Conservation (phyloP, 1,139 yeast species). For the Geotrichum candidum region DNA sequence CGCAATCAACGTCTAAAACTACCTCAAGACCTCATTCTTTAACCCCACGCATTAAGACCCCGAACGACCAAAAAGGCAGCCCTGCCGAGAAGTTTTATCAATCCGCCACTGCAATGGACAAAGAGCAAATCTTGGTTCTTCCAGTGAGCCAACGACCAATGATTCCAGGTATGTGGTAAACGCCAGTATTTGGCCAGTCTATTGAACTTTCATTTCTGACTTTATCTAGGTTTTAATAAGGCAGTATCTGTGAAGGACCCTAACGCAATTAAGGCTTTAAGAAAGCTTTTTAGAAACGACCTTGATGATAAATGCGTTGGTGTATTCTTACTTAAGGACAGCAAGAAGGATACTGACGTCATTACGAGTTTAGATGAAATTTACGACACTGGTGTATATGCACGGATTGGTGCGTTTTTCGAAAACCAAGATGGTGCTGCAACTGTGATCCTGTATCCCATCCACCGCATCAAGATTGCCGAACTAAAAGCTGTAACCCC, state of each 20-base stretch:
- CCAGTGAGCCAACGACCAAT: neutral
- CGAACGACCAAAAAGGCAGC: slow-evolving; percentile 10
- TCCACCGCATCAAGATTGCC: slow-evolving; percentile 69
- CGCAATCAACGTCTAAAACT: neutral
- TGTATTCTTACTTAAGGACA: slow-evolving; percentile 70
- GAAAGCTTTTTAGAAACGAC: slow-evolving; percentile 57
- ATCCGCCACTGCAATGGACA: slow-evolving; percentile 15
- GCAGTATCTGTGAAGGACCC: slow-evolving; percentile 78
- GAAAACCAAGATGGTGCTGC: slow-evolving; percentile 43
- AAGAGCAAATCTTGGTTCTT: slow-evolving; percentile 17
- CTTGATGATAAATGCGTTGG: slow-evolving; percentile 73
- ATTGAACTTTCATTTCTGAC: slow-evolving; percentile 25
- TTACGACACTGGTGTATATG: slow-evolving; percentile 73
- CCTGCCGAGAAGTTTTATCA: slow-evolving; percentile 16
- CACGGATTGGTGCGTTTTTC: slow-evolving; percentile 49
- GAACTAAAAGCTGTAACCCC: slow-evolving; percentile 39
- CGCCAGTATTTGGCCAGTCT: slow-evolving; percentile 35
- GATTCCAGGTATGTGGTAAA: neutral
- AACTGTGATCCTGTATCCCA: slow-evolving; percentile 57
- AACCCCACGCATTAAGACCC: slow-evolving; percentile 11
- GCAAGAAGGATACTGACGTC: slow-evolving; percentile 65
- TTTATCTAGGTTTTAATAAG: slow-evolving; percentile 43
- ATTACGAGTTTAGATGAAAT: slow-evolving; percentile 60
- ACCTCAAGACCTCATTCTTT: slow-evolving; percentile 3
- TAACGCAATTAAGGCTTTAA: slow-evolving; percentile 74